Percentiles rank a stretch among this genome's conserved stretches.
Evolutionary conservation across 2,329 filamentous ascomycete species (phyloP).

Genomic region (Trichoderma koningii): DNA sequence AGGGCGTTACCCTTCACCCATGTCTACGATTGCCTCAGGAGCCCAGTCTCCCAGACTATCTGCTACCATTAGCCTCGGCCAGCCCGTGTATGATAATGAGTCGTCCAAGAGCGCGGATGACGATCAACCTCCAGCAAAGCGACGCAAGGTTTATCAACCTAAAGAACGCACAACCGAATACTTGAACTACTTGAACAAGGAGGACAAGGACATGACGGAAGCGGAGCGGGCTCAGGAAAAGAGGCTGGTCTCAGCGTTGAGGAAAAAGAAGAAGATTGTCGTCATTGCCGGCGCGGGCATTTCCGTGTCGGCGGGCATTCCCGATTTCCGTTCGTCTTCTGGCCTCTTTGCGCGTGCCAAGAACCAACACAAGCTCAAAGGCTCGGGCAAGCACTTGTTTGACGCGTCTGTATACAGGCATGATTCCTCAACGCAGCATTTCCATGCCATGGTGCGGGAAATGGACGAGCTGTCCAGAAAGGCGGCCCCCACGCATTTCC

Average conservation of each 20-base stretch:
- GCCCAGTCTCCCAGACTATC: constrained; percentile 54
- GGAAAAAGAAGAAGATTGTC: constrained; percentile 93
- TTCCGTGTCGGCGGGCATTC: constrained; percentile 93
- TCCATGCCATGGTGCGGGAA: constrained; percentile 94
- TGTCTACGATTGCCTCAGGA: constrained; percentile 51
- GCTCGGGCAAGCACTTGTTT: constrained; percentile 90
- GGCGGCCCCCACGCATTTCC: constrained; percentile 83
- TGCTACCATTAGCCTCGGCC: constrained; percentile 36
- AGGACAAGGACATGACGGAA: constrained; percentile 51
- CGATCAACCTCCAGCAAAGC: constrained; percentile 72
- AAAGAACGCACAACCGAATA: constrained; percentile 76
- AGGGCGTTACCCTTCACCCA: constrained; percentile 56
- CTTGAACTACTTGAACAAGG: constrained; percentile 64
- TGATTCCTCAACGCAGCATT: constrained; percentile 81
- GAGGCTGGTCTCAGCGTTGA: constrained; percentile 71
- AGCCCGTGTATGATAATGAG: constrained; percentile 37
- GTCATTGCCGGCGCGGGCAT: constrained; percentile 96
- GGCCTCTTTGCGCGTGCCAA: constrained; percentile 86
- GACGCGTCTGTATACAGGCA: constrained; percentile 97
- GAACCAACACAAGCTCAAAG: constrained; percentile 83
- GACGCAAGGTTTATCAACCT: constrained; percentile 64
- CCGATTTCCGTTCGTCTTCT: constrained; percentile 90
- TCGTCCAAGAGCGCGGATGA: constrained; percentile 46
- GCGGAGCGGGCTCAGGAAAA: constrained; percentile 61
- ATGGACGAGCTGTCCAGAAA: constrained; percentile 76